A percentile compares a stretch with the other conserved stretches of the same genome.
phyloP scores from a whole-genome alignment of 2,329 filamentous ascomycete species.

The Westerdykella aurantiaca region DNA sequence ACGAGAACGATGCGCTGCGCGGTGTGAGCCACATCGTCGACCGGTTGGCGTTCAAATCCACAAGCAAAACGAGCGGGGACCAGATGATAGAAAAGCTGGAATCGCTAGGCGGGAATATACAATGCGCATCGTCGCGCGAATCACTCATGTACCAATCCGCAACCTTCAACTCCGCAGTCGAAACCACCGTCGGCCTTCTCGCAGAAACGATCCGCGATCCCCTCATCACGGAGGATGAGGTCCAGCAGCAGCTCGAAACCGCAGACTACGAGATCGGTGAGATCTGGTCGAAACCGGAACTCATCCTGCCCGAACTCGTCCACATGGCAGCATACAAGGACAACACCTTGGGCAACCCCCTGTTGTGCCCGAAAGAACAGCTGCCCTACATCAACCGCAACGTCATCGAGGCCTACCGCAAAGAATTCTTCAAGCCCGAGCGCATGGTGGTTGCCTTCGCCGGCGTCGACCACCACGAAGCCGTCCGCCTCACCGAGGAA shows the following conservation, averaged over 20 bases:
- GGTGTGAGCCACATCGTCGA: conserved; percentile 97
- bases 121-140: conserved; percentile 92
- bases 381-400: conserved; percentile 66
- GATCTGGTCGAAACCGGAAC: conserved; percentile 95
- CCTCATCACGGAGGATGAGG: conserved; percentile 76
- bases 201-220: conserved; percentile 92
- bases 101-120: conserved; percentile 86
- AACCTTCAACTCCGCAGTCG: conserved; percentile 90
- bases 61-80: conserved; percentile 64
- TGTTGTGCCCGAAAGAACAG: conserved; percentile 84
- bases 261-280: conserved; percentile 93
- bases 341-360: conserved; percentile 89
- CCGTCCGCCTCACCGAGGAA: conserved; percentile 71
- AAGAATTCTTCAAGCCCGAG: conserved; percentile 81
- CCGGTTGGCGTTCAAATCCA: conserved; percentile 88
- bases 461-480: conserved; percentile 75
- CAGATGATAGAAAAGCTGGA: conserved; percentile 85
- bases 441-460: conserved; percentile 93
- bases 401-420: conserved; percentile 72
- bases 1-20: conserved; percentile 77
- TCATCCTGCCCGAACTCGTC: conserved; percentile 90
- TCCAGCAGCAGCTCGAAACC: conserved; percentile 79
- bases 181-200: conserved; percentile 72
- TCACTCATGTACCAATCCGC: conserved; percentile 98
- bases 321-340: conserved; percentile 94